Base-by-base conservation (phyloP, 2,329 filamentous ascomycete genomes). In the Fusarium hostae region DNA sequence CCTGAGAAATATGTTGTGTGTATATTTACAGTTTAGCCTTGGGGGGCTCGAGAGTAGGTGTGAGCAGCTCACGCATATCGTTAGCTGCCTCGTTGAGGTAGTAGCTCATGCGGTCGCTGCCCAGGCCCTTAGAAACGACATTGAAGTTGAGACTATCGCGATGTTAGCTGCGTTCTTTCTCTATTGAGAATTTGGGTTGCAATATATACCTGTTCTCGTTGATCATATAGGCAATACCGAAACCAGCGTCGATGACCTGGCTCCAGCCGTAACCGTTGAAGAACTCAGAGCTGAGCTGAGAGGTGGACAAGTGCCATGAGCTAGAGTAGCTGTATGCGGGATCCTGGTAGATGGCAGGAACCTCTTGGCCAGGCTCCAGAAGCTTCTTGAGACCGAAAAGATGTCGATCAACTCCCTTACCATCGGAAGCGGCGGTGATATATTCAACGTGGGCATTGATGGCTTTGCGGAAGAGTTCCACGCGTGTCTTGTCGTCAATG, bases 221-320 rank as follows among this genome's bases (percentile, higher is more conserved):
- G 82, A 99, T 98, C 96, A 99, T 99, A 82, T 99, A 99, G 41
- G 96, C 96, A 79, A 99, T 97, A 73, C 96, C 96, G 83, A 96
- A 99, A 34, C 96, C 96, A 67, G 92, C 93, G 78, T 98, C 95
- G 60, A 98, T 92, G 57, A 99, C 96, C 85, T 99, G 95, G 79
- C 93, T 96, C 96, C 96, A 99, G 48, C 96, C 96, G 82, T 99
- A 99, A 28, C 97, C 96, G 81, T 99, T 99, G 84, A 98, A 99
- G 86, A 93, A 98, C 85, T 99, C 97, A 37, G 92, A 95, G 83
- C 92, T 96, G 80, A 99, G 85, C 85, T 99, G 97, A 68, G 90
- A 94, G 32, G 91, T 94, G 32, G 92, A 95, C 65, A 99, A 86
- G 83, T 90, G 97, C 96, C 96, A 99, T 18, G 91, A 94, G 78